Percentiles rank a stretch among this genome's conserved stretches.
Conservation (phyloP, 805 yeast genomes). For the Wickerhamiella dianesei region DNA sequence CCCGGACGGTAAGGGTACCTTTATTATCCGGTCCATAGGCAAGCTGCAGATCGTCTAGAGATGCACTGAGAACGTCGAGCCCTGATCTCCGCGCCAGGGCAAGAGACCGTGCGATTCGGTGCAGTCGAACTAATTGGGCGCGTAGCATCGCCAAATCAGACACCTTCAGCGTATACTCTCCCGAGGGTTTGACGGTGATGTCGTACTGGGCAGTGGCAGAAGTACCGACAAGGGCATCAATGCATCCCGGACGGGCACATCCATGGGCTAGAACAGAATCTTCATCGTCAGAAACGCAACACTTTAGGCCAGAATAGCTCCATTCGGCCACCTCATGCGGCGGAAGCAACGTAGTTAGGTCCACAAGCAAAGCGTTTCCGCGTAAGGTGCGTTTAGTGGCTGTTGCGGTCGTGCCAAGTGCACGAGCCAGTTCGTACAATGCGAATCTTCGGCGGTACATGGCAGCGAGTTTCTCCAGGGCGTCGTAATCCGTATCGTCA, state of each 20-base stretch:
- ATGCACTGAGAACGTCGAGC: conserved; percentile 13
- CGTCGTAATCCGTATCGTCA: conserved; percentile 21
- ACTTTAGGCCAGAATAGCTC: conserved; percentile 17
- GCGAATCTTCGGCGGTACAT: conserved; percentile 21
- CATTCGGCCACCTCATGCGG: conserved; percentile 7
- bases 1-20: conserved; percentile 10
- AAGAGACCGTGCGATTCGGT: conserved; percentile 16
- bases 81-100: conserved; percentile 12
- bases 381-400: conserved; percentile 14
- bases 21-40: conserved; percentile 11
- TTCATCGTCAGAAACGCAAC: conserved; percentile 7
- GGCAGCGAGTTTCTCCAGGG: conserved; percentile 18
- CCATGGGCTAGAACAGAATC: conserved; percentile 11
- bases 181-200: conserved; percentile 6
- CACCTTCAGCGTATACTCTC: conserved; percentile 7
- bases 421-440: conserved; percentile 22
- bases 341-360: conserved; percentile 11
- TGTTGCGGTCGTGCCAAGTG: conserved; percentile 18
- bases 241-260: conserved; percentile 5
- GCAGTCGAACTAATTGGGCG: conserved; percentile 7
- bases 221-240: conserved; percentile 8
- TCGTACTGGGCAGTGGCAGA: conserved; percentile 1
- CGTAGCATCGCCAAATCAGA: conserved; percentile 4
- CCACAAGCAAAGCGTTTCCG: conserved; percentile 8
- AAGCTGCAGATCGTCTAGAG: conserved; percentile 14